Evolutionary conservation across 2,329 filamentous ascomycete species (phyloP).

Genomic region (Fusarium albosuccineum): DNA sequence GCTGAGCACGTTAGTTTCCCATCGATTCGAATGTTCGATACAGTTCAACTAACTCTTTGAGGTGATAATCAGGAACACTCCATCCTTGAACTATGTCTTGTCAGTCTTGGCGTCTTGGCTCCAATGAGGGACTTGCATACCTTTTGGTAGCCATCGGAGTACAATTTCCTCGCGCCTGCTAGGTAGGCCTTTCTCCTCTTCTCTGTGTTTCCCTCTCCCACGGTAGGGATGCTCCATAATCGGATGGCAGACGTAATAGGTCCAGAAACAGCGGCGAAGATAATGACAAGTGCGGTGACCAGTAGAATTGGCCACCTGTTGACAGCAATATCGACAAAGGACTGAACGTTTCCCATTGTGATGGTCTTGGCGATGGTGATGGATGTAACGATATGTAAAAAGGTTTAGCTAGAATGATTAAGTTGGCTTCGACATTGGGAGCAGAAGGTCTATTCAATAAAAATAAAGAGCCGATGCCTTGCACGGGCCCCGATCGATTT

Average conservation of each 20-base stretch:
- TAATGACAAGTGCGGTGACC: neutral
- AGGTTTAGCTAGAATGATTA: too few species aligned
- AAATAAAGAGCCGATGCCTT: neutral
- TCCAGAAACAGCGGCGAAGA: neutral
- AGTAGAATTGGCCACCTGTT: slow-evolving; percentile 16
- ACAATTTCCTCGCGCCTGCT: slow-evolving; percentile 19
- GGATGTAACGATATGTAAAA: too few species aligned
- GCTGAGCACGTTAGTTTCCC: slow-evolving; percentile 16
- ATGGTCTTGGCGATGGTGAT: neutral
- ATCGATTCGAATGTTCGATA: fast-evolving
- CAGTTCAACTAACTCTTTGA: slow-evolving; percentile 16
- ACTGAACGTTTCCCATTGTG: slow-evolving; percentile 17
- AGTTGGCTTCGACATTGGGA: neutral
- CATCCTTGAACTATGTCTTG: slow-evolving; percentile 20
- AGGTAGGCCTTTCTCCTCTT: slow-evolving; percentile 34
- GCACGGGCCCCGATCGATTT: neutral
- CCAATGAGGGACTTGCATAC: fast-evolving
- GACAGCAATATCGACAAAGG: neutral
- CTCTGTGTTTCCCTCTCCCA: slow-evolving; percentile 23
- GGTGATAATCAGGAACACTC: slow-evolving; percentile 32
- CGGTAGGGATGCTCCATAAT: slow-evolving; percentile 19
- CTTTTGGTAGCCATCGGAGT: slow-evolving; percentile 29
- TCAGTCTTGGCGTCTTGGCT: neutral
- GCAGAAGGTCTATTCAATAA: neutral
- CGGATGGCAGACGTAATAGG: fast-evolving